These are phyloP conservation scores for Colletotrichum horii DNA, from an alignment of 2,329 filamentous ascomycete genomes.

Conservation along the genomic window DNA sequence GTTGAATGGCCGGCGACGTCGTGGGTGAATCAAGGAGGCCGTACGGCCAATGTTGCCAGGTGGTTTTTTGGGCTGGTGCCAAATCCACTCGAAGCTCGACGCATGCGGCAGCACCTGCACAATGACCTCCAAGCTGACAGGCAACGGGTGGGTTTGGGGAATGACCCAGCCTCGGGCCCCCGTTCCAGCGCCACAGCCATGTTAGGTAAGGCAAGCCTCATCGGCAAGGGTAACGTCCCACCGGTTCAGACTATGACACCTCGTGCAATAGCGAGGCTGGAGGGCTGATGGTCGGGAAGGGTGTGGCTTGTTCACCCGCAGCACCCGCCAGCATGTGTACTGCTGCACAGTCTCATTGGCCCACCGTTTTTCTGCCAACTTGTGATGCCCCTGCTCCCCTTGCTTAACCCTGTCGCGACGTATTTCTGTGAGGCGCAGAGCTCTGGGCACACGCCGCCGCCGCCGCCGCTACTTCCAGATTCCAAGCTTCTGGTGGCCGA, in stretches of 20 bases:
- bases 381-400: neutral
- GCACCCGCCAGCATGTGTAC: neutral
- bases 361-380: neutral
- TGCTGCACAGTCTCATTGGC: neutral
- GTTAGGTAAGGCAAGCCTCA: neutral
- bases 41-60: constrained; percentile 9
- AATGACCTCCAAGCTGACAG: neutral
- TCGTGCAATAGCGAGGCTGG: constrained; percentile 16
- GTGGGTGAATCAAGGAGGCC: neutral
- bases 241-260: neutral
- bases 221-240: neutral
- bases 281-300: neutral
- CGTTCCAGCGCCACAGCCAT: neutral
- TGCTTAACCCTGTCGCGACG: constrained; percentile 15
- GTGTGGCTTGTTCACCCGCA: constrained; percentile 4
- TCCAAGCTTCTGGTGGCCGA: constrained; percentile 12
- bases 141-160: neutral
- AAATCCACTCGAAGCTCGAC: constrained; percentile 10
- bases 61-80: constrained; percentile 16
- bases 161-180: constrained; percentile 2
- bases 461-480: constrained; percentile 11
- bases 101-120: neutral
- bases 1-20: neutral
- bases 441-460: constrained; percentile 20
- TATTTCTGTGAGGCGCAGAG: constrained; percentile 21